Conservation (phyloP, 2,329 filamentous ascomycete species). For the Phyllosticta ampelicida region DNA sequence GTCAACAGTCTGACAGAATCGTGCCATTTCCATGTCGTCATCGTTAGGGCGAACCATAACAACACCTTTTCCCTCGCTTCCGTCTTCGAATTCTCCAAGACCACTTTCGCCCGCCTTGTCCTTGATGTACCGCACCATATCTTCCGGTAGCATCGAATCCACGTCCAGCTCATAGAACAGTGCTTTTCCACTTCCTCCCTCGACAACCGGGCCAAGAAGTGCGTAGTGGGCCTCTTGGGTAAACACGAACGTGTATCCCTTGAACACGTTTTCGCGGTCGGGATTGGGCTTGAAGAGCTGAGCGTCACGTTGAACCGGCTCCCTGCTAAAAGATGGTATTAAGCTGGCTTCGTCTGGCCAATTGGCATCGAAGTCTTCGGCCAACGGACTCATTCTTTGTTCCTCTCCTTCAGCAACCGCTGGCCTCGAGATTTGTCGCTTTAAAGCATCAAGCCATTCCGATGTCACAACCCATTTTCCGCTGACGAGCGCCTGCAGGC, state of each 20-base stretch:
- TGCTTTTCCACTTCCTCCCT: conserved; percentile 73
- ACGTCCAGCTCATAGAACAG: conserved; percentile 52
- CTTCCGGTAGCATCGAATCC: conserved; percentile 56
- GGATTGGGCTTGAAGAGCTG: conserved; percentile 63
- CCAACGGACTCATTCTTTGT: not conserved
- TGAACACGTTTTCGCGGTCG: conserved; percentile 60
- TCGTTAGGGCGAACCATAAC: conserved; percentile 64
- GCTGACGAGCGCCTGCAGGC: conserved; percentile 75
- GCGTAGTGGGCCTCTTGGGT: conserved; percentile 66
- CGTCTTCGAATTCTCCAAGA: conserved; percentile 51
- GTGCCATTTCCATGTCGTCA: conserved; percentile 49
- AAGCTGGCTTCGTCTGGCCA: conserved; percentile 69
- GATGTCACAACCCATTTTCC: conserved; percentile 66
- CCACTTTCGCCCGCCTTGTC: conserved; percentile 64
- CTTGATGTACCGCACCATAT: conserved; percentile 70
- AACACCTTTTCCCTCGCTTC: conserved; percentile 57
- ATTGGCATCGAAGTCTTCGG: conserved; percentile 61
- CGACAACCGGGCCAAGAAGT: conserved; percentile 63
- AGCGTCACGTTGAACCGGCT: conserved; percentile 57
- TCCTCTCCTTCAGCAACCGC: conserved; percentile 53
- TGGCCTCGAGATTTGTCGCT: conserved; percentile 39
- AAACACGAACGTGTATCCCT: conserved; percentile 83
- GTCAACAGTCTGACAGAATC: not conserved
- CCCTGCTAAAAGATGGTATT: conserved; percentile 63
- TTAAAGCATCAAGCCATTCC: conserved; percentile 62